Base-by-base conservation (phyloP, 1,284 basidiomycete genomes). In the Kalmanozyma brasiliensis region DNA sequence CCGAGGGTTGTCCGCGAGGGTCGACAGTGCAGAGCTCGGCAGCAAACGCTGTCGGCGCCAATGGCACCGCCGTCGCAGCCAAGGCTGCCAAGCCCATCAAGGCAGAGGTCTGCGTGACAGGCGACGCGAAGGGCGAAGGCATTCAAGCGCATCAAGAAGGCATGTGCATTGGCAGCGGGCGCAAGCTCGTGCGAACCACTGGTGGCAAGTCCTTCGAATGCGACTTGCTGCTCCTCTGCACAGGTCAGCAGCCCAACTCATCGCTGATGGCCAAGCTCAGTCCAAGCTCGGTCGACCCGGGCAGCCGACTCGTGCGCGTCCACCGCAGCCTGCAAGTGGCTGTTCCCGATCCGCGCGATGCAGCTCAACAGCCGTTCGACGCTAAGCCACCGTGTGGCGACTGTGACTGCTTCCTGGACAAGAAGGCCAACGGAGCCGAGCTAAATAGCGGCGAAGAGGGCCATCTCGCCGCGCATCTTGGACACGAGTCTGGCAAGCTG, bases 321-420 rank as follows among this genome's bases (percentile, higher is more conserved):
- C 52, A 70, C 38, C 72, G 66, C 6, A 74, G 73, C 23, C 49
- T 82, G 19, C 80, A 80, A 36, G 78, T 82, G n/a, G 68, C 73
- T 13, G 46, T 74, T 1, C 76, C 76, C 8, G 62, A 73, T 24
- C 73, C 74, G 19, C 41, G 65, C 19, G 71, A 77, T 41, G 74
- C 74, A 17, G 58, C 55, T 11, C 77, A 73, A 36, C 69, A 69
- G 32, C 76, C 78, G 1, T 72, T 79, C 22, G 76, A 74, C 19
- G 63, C 65, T 13, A 56, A 57, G 16, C 69, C 76, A 5, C 77
- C 79, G 3, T 82, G 80, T 46, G 77, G 76, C 26, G 79, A 80
- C 49, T 82, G 80, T 57, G 80, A 80, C 52, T 82, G 80, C 40
- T 80, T 81, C 60, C 59, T 79, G 19, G 80, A 81, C 52, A 78